Base-by-base conservation (phyloP, 306 rosid species). In the Alnus glutinosa region DNA sequence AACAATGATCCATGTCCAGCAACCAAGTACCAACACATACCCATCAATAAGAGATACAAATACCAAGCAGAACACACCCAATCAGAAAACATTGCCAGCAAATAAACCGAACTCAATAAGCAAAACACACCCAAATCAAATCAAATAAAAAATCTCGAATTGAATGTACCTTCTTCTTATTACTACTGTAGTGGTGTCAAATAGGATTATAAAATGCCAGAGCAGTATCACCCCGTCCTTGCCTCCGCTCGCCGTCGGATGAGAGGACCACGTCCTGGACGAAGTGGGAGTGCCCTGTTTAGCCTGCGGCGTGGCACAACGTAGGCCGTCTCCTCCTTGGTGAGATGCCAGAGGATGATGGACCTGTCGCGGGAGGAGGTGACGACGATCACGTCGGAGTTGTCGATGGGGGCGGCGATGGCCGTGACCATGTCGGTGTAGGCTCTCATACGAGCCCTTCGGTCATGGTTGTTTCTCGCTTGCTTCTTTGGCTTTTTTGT, bases 221-320 rank as follows among this genome's bases (percentile, higher is more conserved):
- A 96, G 88, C 55, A 96, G 47, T 74, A 96, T 90, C 32, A 91
- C 93, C 0, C 99, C 97, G 5, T 96, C 99, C 55, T 96, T 96
- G 12, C 99, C 99, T 42, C 98, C 99, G 4, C 97, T 93, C 1
- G 99, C 97, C 96, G 66, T 96, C 99, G 54, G 99, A 96, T 0
- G 99, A 96, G 36, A 96, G 98, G 6, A 96, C 99, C 0, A 96
- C 99, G 30, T 96, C 99, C 58, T 96, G 79, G 1, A 96, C 98
- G 51, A 96, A 96, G 83, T 93, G 98, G 0, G 96, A 90, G 78
- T 96, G 99, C 0, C 99, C 99, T 1, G 90, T 90, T 23, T 1
- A 96, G 94, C 67, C 99, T 83, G 42, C 99, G 98, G 80, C 93
- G 97, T 23, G 99, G 91, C 2, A 96, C 96, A 19, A 98, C 99